Evolutionary conservation across 2,329 filamentous ascomycete species (phyloP).

Genomic region (Penicillium palitans): DNA sequence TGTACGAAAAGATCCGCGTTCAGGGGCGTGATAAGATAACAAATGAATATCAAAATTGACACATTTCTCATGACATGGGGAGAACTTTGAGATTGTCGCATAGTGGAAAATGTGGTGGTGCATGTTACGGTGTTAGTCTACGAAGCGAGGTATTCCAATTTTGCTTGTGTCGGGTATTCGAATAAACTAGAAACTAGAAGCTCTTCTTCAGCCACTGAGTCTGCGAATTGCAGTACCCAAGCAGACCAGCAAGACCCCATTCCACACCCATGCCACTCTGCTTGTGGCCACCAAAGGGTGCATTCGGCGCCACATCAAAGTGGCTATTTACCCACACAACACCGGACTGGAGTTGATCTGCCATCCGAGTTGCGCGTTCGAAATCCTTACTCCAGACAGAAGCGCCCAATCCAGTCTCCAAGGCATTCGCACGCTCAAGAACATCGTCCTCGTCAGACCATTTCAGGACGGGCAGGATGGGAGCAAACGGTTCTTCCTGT

Average conservation of each 20-base stretch:
- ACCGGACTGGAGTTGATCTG: constrained; percentile 56
- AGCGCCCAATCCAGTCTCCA: constrained; percentile 56
- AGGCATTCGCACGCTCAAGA: constrained; percentile 56
- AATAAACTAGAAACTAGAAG: background rate
- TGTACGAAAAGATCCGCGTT: background rate
- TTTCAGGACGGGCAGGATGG: constrained; percentile 62
- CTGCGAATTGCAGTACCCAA: constrained; percentile 44
- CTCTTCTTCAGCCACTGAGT: constrained; percentile 34
- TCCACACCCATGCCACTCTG: constrained; percentile 54
- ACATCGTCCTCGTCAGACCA: constrained; percentile 64
- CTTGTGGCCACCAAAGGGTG: constrained; percentile 55
- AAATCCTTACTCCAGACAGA: constrained; percentile 60
- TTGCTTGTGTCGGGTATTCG: background rate
- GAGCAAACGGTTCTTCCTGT: constrained; percentile 62
- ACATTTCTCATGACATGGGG: background rate
- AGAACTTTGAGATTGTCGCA: background rate
- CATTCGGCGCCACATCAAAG: constrained; percentile 30
- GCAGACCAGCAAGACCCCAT: constrained; percentile 44
- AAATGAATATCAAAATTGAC: background rate
- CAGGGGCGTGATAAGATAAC: background rate
- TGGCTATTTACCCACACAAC: constrained; percentile 61
- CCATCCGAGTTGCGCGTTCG: constrained; percentile 53
- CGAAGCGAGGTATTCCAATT: too few species aligned
- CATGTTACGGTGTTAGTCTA: background rate
- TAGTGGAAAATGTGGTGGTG: background rate